Percentiles rank a stretch among this genome's conserved stretches.
These are phyloP conservation scores for Fusarium decemcellulare DNA, from an alignment of 2,329 filamentous ascomycete species.

Conservation along the genomic window DNA sequence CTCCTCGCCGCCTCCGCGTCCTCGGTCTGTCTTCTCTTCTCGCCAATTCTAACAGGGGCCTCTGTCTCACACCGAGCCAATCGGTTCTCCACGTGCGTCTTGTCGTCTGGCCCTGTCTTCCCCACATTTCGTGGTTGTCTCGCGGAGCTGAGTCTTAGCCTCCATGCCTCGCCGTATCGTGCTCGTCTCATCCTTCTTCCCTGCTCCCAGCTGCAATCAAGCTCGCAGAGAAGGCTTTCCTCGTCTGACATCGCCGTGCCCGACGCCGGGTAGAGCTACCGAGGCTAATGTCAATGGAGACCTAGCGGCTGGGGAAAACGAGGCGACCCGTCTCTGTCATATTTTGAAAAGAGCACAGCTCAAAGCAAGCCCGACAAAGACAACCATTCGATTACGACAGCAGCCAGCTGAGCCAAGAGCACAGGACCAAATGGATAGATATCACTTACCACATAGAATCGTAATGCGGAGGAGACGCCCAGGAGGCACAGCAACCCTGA, in stretches of 20 bases:
- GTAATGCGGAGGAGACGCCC: slow-evolving; percentile 11
- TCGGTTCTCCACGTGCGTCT: slow-evolving; percentile 40
- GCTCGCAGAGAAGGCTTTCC: not conserved
- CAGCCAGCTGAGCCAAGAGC: slow-evolving; percentile 7
- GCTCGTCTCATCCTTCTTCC: slow-evolving; percentile 7
- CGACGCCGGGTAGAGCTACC: slow-evolving; percentile 1
- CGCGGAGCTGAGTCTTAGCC: slow-evolving; percentile 3
- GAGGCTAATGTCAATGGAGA: not conserved
- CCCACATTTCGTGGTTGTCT: slow-evolving; percentile 11
- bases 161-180: slow-evolving; percentile 2
- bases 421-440: not conserved
- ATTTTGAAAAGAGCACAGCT: not conserved
- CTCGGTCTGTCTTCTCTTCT: slow-evolving; percentile 24
- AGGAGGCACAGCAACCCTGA: slow-evolving; percentile 11
- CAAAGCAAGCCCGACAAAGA: not conserved
- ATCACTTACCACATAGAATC: slow-evolving; percentile 19
- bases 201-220: not conserved
- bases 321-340: not conserved
- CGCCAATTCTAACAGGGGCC: slow-evolving; percentile 30
- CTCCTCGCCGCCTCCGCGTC: slow-evolving; percentile 7
- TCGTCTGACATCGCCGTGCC: not conserved
- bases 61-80: slow-evolving; percentile 27
- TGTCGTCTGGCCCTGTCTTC: slow-evolving; percentile 14
- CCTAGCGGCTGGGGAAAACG: not conserved
- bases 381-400: slow-evolving; percentile 1